Evolutionary conservation across 2,329 filamentous ascomycete genomes (phyloP).

Genomic region (Paraphaeosphaeria sporulosa): DNA sequence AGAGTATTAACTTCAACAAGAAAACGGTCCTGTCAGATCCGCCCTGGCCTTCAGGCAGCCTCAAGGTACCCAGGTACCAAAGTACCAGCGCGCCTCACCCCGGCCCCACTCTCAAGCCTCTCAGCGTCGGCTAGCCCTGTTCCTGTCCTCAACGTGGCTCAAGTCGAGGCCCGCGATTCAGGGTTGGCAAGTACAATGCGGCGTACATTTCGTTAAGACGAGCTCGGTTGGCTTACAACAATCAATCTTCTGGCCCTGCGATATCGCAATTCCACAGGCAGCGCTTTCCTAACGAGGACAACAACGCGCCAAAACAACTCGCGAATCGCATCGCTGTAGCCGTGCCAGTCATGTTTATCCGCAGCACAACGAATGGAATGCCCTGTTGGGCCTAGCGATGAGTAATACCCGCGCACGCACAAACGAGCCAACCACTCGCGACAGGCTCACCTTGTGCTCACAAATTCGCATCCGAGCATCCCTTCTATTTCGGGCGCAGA

Average conservation of each 20-base stretch:
- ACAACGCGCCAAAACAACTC: background rate
- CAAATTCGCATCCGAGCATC: background rate
- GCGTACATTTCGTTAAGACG: background rate
- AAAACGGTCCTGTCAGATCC: background rate
- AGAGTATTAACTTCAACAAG: background rate
- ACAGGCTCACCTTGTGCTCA: background rate
- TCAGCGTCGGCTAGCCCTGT: constrained; percentile 12
- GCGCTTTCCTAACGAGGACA: background rate
- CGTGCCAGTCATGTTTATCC: background rate
- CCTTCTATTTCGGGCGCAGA: background rate
- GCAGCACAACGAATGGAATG: background rate
- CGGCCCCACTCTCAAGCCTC: constrained; percentile 5
- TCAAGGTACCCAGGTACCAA: constrained; percentile 9
- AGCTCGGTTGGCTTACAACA: background rate
- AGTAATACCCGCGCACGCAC: background rate
- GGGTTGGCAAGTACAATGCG: background rate
- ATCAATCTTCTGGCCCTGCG: background rate
- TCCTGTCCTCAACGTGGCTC: constrained; percentile 11
- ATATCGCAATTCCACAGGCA: background rate
- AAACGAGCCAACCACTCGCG: constrained; percentile 2
- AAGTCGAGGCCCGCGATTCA: constrained; percentile 3
- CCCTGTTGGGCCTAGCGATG: constrained; percentile 10
- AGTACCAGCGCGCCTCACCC: constrained; percentile 4
- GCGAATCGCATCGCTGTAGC: background rate
- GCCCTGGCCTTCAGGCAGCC: constrained; percentile 11